Conservation (phyloP, 768 basidiomycete genomes). For the Boletellus ananas region DNA sequence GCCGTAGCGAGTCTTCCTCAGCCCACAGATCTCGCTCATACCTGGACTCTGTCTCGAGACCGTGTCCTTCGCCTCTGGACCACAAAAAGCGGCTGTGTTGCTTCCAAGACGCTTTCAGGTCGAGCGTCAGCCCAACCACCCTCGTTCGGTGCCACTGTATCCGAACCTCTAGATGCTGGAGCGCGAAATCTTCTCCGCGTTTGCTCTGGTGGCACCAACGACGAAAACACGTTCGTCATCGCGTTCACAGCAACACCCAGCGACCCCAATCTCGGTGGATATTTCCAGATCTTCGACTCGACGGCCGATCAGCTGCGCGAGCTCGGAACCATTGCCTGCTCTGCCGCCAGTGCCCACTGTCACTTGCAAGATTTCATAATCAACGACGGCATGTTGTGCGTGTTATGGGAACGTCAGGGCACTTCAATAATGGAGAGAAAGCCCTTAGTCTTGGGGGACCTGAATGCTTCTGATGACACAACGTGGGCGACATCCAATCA, state of each 20-base stretch:
- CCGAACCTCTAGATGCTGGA: constrained; percentile 55
- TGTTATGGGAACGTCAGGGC: constrained; percentile 81
- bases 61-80: constrained; percentile 84
- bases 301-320: constrained; percentile 58
- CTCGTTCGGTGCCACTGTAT: constrained; percentile 32
- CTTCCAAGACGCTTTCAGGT: constrained; percentile 50
- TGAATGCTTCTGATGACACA: constrained; percentile 26
- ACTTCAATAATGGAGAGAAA: constrained; percentile 64
- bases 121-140: constrained; percentile 31
- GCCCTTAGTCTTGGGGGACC: constrained; percentile 40
- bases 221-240: constrained; percentile 58
- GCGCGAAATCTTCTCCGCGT: constrained; percentile 64
- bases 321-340: constrained; percentile 56
- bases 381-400: constrained; percentile 50
- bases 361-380: constrained; percentile 78
- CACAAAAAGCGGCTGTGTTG: constrained; percentile 67
- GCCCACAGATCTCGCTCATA: constrained; percentile 68
- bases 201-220: constrained; percentile 45
- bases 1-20: constrained; percentile 70
- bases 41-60: constrained; percentile 88
- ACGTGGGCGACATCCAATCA: constrained; percentile 58
- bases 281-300: constrained; percentile 64
- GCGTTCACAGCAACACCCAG: constrained; percentile 69
- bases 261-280: constrained; percentile 68
- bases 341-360: constrained; percentile 57